These are phyloP conservation scores for Ampelocalamus luodianensis DNA, from an alignment of 176 grass and related monocot genomes.

Conservation along the genomic window DNA sequence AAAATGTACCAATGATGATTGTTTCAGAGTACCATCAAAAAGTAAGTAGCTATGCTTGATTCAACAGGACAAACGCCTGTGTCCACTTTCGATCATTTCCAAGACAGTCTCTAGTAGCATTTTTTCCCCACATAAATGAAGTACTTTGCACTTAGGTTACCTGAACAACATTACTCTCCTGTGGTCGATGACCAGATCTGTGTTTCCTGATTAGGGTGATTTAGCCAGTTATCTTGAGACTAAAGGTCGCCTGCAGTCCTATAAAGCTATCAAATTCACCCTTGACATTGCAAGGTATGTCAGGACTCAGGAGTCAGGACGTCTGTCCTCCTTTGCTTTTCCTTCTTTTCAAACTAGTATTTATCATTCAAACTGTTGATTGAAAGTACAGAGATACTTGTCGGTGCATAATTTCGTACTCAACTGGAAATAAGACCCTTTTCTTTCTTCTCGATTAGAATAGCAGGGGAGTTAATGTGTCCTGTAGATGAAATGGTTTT, in stretches of 20 bases:
- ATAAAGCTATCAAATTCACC: slow-evolving; percentile 85
- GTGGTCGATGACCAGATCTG: not conserved
- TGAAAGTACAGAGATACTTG: slow-evolving; percentile 8
- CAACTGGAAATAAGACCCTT: slow-evolving; percentile 2
- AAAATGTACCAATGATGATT: slow-evolving; percentile 97
- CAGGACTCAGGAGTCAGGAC: slow-evolving; percentile 20
- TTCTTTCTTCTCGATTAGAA: not conserved
- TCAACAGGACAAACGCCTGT: not conserved
- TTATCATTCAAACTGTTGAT: slow-evolving; percentile 21
- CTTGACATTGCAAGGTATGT: slow-evolving; percentile 92
- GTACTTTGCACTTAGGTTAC: slow-evolving; percentile 20
- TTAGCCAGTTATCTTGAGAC: slow-evolving; percentile 79
- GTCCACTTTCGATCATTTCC: not conserved
- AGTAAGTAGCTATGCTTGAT: slow-evolving; percentile 54
- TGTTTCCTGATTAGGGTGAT: slow-evolving; percentile 70
- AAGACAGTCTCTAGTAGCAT: not conserved
- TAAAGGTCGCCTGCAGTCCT: slow-evolving; percentile 63
- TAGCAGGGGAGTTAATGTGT: not conserved
- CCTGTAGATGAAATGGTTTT: not conserved
- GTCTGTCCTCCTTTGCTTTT: not conserved
- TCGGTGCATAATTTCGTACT: not conserved
- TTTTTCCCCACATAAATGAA: slow-evolving; percentile 2
- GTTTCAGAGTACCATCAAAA: slow-evolving; percentile 89
- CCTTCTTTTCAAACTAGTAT: slow-evolving; percentile 30
- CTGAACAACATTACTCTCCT: slow-evolving; percentile 15